Percentiles rank a stretch among this genome's conserved stretches.
Evolutionary conservation across 805 yeast species (phyloP).

Genomic region (Nakazawaea ishiwadae): DNA sequence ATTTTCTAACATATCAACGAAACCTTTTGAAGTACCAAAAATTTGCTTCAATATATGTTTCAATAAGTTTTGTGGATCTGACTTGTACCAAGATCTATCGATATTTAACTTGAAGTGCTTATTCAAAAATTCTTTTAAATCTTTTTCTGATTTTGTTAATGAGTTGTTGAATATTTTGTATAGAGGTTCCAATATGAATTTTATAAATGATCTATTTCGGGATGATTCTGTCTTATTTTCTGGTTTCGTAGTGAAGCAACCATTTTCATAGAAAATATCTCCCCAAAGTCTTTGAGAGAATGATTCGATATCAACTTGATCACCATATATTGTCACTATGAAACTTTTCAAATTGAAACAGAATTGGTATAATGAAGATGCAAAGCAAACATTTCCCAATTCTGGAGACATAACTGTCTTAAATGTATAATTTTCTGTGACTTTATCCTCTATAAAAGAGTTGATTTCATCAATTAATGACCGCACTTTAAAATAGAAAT

Average conservation of each 20-base stretch:
- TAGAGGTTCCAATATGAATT: conserved; percentile 70
- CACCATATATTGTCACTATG: conserved; percentile 34
- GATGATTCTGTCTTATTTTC: conserved; percentile 20
- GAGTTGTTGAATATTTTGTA: conserved; percentile 68
- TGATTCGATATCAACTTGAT: conserved; percentile 25
- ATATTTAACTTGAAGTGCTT: conserved; percentile 43
- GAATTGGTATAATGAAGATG: conserved; percentile 58
- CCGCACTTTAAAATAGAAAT: conserved; percentile 65
- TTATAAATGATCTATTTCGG: conserved; percentile 44
- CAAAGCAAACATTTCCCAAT: conserved; percentile 65
- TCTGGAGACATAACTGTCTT: conserved; percentile 49
- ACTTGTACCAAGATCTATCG: conserved; percentile 32
- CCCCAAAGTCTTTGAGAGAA: conserved; percentile 75
- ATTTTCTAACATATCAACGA: conserved; percentile 44
- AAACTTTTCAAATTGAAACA: conserved; percentile 68
- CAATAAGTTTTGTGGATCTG: conserved; percentile 59
- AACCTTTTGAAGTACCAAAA: conserved; percentile 47
- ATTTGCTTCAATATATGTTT: conserved; percentile 47
- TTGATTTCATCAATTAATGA: conserved; percentile 64
- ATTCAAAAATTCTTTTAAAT: conserved; percentile 40
- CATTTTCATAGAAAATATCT: conserved; percentile 44
- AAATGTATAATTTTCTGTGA: conserved; percentile 23
- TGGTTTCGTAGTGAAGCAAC: conserved; percentile 29
- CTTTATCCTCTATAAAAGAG: conserved; percentile 35
- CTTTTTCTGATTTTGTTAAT: conserved; percentile 44